Percentiles rank a stretch among this genome's conserved stretches.
Evolutionary conservation across 345 rosid genomes (phyloP).

Genomic region (Melaleuca quinquenervia): DNA sequence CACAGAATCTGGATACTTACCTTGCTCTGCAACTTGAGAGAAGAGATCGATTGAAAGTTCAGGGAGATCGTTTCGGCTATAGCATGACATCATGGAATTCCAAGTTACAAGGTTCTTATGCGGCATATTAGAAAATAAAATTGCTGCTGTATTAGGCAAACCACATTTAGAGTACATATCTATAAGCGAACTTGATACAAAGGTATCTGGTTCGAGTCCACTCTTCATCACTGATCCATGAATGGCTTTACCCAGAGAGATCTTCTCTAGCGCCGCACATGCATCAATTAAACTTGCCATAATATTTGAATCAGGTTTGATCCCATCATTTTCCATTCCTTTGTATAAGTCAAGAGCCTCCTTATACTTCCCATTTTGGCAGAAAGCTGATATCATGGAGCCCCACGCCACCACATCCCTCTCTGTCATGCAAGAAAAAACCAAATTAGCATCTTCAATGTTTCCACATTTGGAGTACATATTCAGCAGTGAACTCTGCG

Average conservation of each 20-base stretch:
- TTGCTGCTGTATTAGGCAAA: slow-evolving; percentile 41
- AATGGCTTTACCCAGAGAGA: slow-evolving; percentile 26
- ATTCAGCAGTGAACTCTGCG: slow-evolving; percentile 45
- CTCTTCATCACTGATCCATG: slow-evolving; percentile 48
- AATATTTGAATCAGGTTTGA: slow-evolving; percentile 51
- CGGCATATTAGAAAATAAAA: slow-evolving; percentile 40
- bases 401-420: slow-evolving; percentile 69
- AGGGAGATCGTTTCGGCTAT: slow-evolving; percentile 45
- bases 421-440: slow-evolving; percentile 35
- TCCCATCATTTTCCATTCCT: slow-evolving; percentile 32
- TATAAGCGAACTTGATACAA: slow-evolving; percentile 53
- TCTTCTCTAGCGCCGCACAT: slow-evolving; percentile 43
- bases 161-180: slow-evolving; percentile 75
- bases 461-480: slow-evolving; percentile 47
- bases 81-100: slow-evolving; percentile 75
- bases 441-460: slow-evolving; percentile 26
- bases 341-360: slow-evolving; percentile 41
- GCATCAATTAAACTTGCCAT: slow-evolving; percentile 47
- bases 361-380: slow-evolving; percentile 40
- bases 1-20: slow-evolving; percentile 43
- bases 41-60: slow-evolving; percentile 46
- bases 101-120: slow-evolving; percentile 50
- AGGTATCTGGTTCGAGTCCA: slow-evolving; percentile 42
- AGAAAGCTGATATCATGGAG: slow-evolving; percentile 60
- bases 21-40: slow-evolving; percentile 20